Evolutionary conservation across 306 rosid genomes (phyloP).

Genomic region (Albizia julibrissin): DNA sequence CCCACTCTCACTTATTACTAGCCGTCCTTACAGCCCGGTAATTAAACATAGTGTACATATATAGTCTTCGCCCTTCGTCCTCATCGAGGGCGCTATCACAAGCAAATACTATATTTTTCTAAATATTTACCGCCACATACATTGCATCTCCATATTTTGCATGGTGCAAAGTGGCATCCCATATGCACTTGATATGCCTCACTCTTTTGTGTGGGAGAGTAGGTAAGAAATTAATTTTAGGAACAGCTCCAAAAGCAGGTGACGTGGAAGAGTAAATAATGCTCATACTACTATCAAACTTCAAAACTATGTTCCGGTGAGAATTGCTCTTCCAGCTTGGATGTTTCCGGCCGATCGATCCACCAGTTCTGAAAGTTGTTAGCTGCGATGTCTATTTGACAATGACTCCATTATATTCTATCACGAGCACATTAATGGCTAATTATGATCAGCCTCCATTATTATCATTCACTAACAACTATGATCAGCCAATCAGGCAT

Average conservation of each 20-base stretch:
- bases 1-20: constrained; percentile 35
- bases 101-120: not conserved
- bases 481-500: not conserved
- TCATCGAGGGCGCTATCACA: not conserved
- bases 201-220: constrained; percentile 27
- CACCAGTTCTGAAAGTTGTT: constrained; percentile 21
- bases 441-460: not conserved
- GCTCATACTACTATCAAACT: not conserved
- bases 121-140: not conserved
- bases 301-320: constrained; percentile 15
- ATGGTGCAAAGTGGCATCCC: not conserved
- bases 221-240: constrained; percentile 12
- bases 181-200: not conserved
- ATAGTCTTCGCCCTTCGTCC: not conserved
- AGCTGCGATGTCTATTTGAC: not conserved
- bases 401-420: not conserved
- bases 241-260: constrained; percentile 22
- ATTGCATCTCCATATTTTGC: not conserved
- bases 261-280: constrained; percentile 3
- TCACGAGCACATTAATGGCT: not conserved
- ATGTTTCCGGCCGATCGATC: constrained; percentile 12
- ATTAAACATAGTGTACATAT: not conserved
- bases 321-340: constrained; percentile 25
- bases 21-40: constrained; percentile 38
- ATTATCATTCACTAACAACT: not conserved